Conservation (phyloP, 345 rosid genomes). For the Linum usitatissimum region DNA sequence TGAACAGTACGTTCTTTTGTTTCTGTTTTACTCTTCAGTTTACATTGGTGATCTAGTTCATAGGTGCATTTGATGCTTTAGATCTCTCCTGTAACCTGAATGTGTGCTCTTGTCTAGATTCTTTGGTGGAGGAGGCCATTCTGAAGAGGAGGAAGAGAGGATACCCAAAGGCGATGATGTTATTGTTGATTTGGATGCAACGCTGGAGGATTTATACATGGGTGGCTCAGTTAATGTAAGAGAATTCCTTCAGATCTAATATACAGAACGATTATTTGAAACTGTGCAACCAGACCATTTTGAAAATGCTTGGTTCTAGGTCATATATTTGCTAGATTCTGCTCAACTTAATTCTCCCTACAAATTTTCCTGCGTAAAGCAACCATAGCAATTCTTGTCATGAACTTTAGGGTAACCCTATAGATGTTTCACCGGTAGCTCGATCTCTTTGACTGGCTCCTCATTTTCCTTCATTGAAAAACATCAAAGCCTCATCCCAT, state of each 20-base stretch:
- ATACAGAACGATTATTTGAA: no score
- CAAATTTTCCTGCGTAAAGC: not conserved
- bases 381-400: no score
- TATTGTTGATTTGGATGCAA: slow-evolving; percentile 83
- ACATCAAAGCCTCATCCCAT: no score
- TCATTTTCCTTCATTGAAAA: no score
- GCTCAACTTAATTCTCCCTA: not conserved
- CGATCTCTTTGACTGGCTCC: no score
- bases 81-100: not conserved
- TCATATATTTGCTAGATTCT: not conserved
- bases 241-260: not conserved
- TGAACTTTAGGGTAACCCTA: no score
- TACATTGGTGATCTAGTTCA: not conserved
- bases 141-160: slow-evolving; percentile 82
- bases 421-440: no score
- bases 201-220: slow-evolving; percentile 93
- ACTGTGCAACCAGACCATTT: not conserved
- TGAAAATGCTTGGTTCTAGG: not conserved
- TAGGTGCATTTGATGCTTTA: not conserved
- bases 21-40: not conserved
- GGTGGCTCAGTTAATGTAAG: slow-evolving; percentile 91
- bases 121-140: slow-evolving; percentile 58
- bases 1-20: slow-evolving; percentile 30
- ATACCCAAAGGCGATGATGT: slow-evolving; percentile 88
- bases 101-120: slow-evolving; percentile 32